Evolutionary conservation across 345 rosid species (phyloP), one percentile per base, ranked within the genome.

Genomic region (Murraya paniculata): DNA sequence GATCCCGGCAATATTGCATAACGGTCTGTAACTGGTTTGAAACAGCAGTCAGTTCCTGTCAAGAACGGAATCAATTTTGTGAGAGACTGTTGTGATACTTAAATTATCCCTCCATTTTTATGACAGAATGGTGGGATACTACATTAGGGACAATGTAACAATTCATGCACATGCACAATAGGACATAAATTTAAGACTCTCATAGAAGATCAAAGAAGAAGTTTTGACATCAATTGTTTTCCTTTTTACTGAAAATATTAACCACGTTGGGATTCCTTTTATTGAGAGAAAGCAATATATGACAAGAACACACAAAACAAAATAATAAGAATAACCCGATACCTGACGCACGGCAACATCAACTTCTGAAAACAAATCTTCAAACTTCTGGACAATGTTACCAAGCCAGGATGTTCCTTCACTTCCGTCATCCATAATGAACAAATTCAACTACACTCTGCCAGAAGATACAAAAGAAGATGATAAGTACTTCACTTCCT

Each of bases 281-380:
- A 62, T 62, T 18, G 39, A 64, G 7, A 30, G 38, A 64, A 64
- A 64, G 7, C 31, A 14, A 8, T 28, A 28, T 27, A 27, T 27
- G 19, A 7, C 28, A 61, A 28, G 11, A 56, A 19, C n/a, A 35
- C 14, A 35, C 0, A 18, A 33, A 35, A 65, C 16, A 21, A 33
- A 35, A 35, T 21, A 65, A 65, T 33, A 14, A 53, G 68, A 60
- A 22, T 22, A 25, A 67, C n/a, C 33, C 19, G 31, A 58, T 81
- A 87, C 88, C 90, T 82, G 56, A 41, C 39, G 33, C 70, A 81
- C 13, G 5, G 73, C 35, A 39, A 35, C 86, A 65, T 87, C 86
- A 60, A 72, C 77, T 69, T 72, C 87, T 53, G 75, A 16, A 58
- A 71, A 82, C 60, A 81, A 58, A 71, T 75, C 76, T 80, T 84